These are phyloP conservation scores for Aspergillus taichungensis DNA, from an alignment of 495 filamentous ascomycete genomes.

Conservation along the genomic window DNA sequence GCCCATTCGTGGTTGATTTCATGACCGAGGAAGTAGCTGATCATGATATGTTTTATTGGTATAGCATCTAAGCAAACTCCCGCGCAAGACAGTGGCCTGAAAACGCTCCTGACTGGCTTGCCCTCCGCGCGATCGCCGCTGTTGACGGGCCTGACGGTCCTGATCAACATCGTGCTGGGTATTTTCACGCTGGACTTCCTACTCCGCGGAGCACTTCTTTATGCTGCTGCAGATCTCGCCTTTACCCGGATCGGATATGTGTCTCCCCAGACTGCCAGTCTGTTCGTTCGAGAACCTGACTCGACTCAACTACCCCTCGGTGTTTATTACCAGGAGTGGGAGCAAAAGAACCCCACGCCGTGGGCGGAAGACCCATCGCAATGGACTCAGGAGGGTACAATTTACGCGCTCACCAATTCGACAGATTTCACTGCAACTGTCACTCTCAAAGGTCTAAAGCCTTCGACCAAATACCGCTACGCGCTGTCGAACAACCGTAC, in stretches of 20 bases:
- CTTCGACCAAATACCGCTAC: slow-evolving; percentile 69
- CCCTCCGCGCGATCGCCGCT: slow-evolving; percentile 51
- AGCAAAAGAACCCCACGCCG: slow-evolving; percentile 10
- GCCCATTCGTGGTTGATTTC: no score
- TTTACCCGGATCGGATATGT: slow-evolving; percentile 83
- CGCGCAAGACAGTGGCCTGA: slow-evolving; percentile 23
- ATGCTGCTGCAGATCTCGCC: slow-evolving; percentile 65
- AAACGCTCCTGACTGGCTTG: slow-evolving; percentile 64
- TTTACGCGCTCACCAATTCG: slow-evolving; percentile 55
- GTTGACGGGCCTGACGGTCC: slow-evolving; percentile 52
- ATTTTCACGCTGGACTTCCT: slow-evolving; percentile 64
- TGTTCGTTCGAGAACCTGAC: slow-evolving; percentile 80
- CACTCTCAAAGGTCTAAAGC: slow-evolving; percentile 42
- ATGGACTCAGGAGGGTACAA: slow-evolving; percentile 59
- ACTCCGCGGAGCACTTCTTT: slow-evolving; percentile 54
- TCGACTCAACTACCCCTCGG: slow-evolving; percentile 61
- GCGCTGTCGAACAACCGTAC: slow-evolving; percentile 72
- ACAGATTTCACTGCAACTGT: slow-evolving; percentile 76
- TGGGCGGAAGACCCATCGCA: slow-evolving; percentile 45
- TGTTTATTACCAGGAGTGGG: slow-evolving; percentile 49
- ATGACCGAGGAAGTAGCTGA: no score
- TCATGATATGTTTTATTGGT: background rate
- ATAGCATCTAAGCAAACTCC: slow-evolving; percentile 2
- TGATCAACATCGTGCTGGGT: slow-evolving; percentile 60
- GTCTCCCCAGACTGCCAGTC: slow-evolving; percentile 66